Evolutionary conservation across 2,329 filamentous ascomycete genomes (phyloP).

Genomic region (Cordyceps cateniannulata): DNA sequence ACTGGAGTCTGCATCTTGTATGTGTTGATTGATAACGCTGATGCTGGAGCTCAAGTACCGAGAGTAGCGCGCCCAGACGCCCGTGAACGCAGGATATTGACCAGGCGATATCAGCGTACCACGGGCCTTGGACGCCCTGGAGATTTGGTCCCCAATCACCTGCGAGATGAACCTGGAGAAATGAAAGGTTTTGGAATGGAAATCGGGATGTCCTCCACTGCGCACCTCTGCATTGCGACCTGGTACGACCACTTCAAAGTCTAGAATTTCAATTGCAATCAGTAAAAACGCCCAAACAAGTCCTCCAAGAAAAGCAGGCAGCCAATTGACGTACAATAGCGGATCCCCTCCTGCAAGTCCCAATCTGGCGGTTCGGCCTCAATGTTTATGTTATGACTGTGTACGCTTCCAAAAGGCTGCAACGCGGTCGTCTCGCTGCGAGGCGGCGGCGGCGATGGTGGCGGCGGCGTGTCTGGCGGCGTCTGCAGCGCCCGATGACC

Average conservation of each 20-base stretch:
- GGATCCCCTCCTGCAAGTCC: background rate
- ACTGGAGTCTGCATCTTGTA: background rate
- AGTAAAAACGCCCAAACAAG: background rate
- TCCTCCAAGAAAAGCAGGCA: background rate
- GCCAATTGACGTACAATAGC: background rate
- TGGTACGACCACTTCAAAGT: background rate
- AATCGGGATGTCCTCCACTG: background rate
- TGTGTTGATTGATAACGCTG: background rate
- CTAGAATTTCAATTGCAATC: background rate
- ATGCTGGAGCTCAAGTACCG: background rate
- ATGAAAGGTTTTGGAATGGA: background rate
- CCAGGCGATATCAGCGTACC: background rate
- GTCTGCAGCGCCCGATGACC: background rate
- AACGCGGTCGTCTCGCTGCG: background rate
- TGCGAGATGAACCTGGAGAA: background rate
- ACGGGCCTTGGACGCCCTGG: background rate
- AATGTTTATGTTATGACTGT: background rate
- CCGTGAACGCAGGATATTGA: background rate
- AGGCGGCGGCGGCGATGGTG: background rate
- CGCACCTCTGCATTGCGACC: slow-evolving; percentile 1
- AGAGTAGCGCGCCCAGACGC: background rate
- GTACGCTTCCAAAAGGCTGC: background rate
- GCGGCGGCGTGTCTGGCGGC: background rate
- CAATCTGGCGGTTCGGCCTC: background rate
- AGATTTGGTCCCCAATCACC: background rate